These are phyloP conservation scores for Santalum album DNA, from an alignment of 164 flowering plant genomes.

Conservation along the genomic window DNA sequence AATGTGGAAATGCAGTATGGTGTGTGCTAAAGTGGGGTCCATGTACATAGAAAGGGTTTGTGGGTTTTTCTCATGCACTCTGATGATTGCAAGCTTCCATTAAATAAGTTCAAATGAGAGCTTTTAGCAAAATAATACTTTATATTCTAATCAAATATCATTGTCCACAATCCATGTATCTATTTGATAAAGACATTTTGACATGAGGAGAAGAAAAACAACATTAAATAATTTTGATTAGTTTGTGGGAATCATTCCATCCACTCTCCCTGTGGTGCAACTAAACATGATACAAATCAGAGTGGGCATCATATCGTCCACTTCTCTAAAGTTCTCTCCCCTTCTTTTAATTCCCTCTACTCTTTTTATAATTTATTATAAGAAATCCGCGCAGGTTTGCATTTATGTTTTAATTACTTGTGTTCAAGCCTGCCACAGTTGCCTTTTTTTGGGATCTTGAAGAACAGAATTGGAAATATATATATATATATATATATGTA, in stretches of 20 bases:
- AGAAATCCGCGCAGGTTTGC: no score
- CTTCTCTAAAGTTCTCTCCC: constrained; percentile 7
- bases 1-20: no score
- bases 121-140: constrained; percentile 17
- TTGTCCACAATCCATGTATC: constrained; percentile 17
- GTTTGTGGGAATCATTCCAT: constrained; percentile 8
- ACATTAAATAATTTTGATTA: background rate
- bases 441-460: no score
- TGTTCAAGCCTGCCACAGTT: constrained; percentile 4
- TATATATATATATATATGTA: no score
- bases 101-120: constrained; percentile 21
- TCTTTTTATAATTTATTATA: no score
- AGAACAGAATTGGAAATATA: no score
- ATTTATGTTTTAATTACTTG: background rate
- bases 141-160: constrained; percentile 20
- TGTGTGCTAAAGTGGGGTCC: constrained; percentile 4
- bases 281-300: constrained; percentile 14
- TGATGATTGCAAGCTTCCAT: constrained; percentile 21
- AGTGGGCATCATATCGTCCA: constrained; percentile 19
- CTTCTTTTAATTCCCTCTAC: background rate
- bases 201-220: background rate
- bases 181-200: constrained; percentile 20
- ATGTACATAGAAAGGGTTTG: background rate
- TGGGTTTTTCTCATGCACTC: constrained; percentile 7
- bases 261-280: constrained; percentile 12